Conservation (phyloP, 805 yeast species). For the Hanseniaspora thailandica region DNA sequence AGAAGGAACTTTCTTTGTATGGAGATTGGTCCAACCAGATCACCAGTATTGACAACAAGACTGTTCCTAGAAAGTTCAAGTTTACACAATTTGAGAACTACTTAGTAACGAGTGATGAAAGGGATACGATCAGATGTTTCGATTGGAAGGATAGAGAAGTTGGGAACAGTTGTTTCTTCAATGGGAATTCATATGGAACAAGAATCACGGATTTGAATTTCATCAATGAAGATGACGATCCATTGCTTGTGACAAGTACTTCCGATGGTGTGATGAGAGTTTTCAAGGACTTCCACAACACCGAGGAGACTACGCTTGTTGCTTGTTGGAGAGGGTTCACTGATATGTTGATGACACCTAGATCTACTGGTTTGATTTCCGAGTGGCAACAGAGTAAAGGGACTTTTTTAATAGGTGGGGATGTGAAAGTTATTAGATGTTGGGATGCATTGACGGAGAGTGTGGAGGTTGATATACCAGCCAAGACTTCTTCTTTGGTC, state of each 20-base stretch:
- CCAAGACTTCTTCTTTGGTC: slow-evolving; percentile 78
- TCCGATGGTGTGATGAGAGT: slow-evolving; percentile 90
- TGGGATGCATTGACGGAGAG: slow-evolving; percentile 97
- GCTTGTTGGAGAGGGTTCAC: slow-evolving; percentile 90
- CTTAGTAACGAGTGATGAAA: slow-evolving; percentile 68
- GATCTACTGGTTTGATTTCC: slow-evolving; percentile 69
- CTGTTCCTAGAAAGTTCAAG: slow-evolving; percentile 66
- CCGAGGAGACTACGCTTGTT: slow-evolving; percentile 46
- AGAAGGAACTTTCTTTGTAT: slow-evolving; percentile 65
- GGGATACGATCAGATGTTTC: slow-evolving; percentile 73
- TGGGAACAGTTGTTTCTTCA: slow-evolving; percentile 53
- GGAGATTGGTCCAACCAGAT: slow-evolving; percentile 74
- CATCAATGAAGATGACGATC: slow-evolving; percentile 84
- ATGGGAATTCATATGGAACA: slow-evolving; percentile 78
- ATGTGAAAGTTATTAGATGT: slow-evolving; percentile 75
- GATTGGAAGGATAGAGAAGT: slow-evolving; percentile 63
- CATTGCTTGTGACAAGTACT: slow-evolving; percentile 74
- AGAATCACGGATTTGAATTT: slow-evolving; percentile 76
- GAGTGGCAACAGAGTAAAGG: slow-evolving; percentile 98
- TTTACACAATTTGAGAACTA: slow-evolving; percentile 88
- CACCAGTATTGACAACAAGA: slow-evolving; percentile 51
- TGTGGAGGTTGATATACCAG: slow-evolving; percentile 78
- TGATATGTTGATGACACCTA: slow-evolving; percentile 67
- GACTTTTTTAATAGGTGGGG: slow-evolving; percentile 82
- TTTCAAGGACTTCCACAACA: slow-evolving; percentile 60